phyloP scores from a whole-genome alignment of 2,329 filamentous ascomycete species.

The Westerdykella sp. region DNA sequence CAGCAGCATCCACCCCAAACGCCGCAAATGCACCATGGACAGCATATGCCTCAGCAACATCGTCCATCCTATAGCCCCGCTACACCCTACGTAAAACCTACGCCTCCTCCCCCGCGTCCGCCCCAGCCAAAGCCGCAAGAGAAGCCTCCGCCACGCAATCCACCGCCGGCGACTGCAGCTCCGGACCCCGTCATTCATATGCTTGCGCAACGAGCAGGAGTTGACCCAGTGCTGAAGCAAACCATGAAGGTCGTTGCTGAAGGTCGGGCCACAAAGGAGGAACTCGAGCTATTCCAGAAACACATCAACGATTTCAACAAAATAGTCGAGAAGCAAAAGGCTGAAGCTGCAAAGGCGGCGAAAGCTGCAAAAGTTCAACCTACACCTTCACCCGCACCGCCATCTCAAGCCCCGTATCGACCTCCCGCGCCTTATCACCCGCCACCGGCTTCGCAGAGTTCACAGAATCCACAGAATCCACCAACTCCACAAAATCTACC shows the following conservation, averaged over 20 bases:
- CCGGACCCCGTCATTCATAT: conserved; percentile 77
- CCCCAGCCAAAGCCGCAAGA: conserved; percentile 18
- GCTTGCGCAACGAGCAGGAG: conserved; percentile 67
- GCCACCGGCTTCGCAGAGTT: neutral
- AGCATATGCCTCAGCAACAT: neutral
- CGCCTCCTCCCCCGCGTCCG: conserved; percentile 23
- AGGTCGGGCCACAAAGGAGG: conserved; percentile 63
- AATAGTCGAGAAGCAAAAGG: conserved; percentile 41
- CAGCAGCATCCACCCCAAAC: conserved; percentile 8
- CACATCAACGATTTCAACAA: conserved; percentile 73
- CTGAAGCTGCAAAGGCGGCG: conserved; percentile 18
- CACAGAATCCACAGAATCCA: neutral
- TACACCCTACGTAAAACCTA: conserved; percentile 20
- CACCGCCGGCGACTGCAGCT: conserved; percentile 31
- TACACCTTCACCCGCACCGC: conserved; percentile 12
- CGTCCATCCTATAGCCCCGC: conserved; percentile 6
- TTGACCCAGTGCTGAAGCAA: conserved; percentile 64
- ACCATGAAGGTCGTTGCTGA: conserved; percentile 79
- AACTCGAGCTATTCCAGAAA: conserved; percentile 68
- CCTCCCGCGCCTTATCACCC: neutral
- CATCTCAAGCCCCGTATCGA: conserved; percentile 9
- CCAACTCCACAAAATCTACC: neutral
- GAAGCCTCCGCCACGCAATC: conserved; percentile 14
- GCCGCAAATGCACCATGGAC: conserved; percentile 17
- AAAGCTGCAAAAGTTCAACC: conserved; percentile 4